Evolutionary conservation across 2,329 filamentous ascomycete species (phyloP).

Genomic region (Ascomycota sp.): DNA sequence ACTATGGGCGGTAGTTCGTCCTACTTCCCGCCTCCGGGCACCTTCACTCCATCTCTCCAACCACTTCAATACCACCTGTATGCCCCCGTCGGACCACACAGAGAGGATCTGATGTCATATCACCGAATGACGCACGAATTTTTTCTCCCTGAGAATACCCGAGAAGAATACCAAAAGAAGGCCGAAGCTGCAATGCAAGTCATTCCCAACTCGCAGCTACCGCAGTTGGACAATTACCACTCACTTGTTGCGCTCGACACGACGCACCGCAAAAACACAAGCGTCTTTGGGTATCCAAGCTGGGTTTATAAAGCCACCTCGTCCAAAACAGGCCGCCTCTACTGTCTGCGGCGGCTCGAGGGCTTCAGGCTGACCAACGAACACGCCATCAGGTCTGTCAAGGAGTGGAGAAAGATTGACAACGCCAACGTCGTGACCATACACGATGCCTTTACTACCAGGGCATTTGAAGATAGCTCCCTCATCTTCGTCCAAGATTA

Average conservation of each 20-base stretch:
- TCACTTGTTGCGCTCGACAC: constrained; percentile 78
- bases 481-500: constrained; percentile 88
- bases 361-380: constrained; percentile 76
- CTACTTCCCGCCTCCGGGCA: constrained; percentile 41
- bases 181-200: constrained; percentile 67
- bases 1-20: constrained; percentile 34
- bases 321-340: constrained; percentile 70
- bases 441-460: constrained; percentile 80
- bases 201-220: constrained; percentile 54
- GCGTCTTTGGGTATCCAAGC: constrained; percentile 66
- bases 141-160: constrained; percentile 67
- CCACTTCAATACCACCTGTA: constrained; percentile 84
- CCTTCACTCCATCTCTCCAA: constrained; percentile 30
- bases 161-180: constrained; percentile 78
- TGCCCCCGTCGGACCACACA: constrained; percentile 62
- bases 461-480: constrained; percentile 83
- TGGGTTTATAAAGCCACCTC: constrained; percentile 93
- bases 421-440: constrained; percentile 67
- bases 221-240: constrained; percentile 71
- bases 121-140: constrained; percentile 77
- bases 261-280: constrained; percentile 52
- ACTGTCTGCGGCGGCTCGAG: constrained; percentile 69
- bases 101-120: constrained; percentile 60
- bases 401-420: constrained; percentile 70
- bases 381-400: constrained; percentile 63